phyloP scores from a whole-genome alignment of 2,329 filamentous ascomycete species.

The Penicillium sp. region DNA sequence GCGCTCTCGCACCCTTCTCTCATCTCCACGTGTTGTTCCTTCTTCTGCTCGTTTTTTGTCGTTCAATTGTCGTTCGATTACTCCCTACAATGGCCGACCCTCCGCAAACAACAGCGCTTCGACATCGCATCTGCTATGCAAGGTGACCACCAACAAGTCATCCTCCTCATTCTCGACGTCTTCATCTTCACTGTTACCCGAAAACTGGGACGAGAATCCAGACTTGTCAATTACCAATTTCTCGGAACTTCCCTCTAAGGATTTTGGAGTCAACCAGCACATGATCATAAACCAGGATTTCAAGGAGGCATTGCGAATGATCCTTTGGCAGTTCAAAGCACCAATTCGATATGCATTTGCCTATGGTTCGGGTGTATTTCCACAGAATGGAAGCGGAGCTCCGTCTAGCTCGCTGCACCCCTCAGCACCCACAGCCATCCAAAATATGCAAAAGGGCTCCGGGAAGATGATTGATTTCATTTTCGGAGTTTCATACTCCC shows the following conservation, averaged over 20 bases:
- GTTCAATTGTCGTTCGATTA: constrained; percentile 22
- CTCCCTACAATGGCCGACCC: constrained; percentile 17
- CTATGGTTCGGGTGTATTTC: constrained; percentile 94
- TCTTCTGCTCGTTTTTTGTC: constrained; percentile 28
- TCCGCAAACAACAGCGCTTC: constrained; percentile 14
- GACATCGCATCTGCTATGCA: constrained; percentile 16
- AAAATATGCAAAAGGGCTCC: constrained; percentile 78
- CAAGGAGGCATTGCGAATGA: constrained; percentile 81
- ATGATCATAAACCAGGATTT: constrained; percentile 95
- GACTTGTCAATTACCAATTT: constrained; percentile 70
- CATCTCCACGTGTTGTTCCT: constrained; percentile 17
- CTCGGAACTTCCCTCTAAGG: constrained; percentile 69
- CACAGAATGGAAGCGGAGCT: constrained; percentile 59
- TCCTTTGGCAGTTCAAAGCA: constrained; percentile 86
- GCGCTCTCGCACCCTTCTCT: constrained; percentile 19
- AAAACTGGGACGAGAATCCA: constrained; percentile 73
- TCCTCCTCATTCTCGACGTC: constrained; percentile 33
- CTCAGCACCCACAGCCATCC: constrained; percentile 73
- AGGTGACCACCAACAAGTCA: constrained; percentile 13
- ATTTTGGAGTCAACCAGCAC: constrained; percentile 94
- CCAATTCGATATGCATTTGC: constrained; percentile 96
- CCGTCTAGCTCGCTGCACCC: constrained; percentile 60
- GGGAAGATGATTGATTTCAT: constrained; percentile 99
- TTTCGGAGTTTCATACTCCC: constrained; percentile 87
- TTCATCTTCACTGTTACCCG: constrained; percentile 23